Evolutionary conservation across 129 eudicot species (phyloP).

Genomic region (Oenanthe sinensis): DNA sequence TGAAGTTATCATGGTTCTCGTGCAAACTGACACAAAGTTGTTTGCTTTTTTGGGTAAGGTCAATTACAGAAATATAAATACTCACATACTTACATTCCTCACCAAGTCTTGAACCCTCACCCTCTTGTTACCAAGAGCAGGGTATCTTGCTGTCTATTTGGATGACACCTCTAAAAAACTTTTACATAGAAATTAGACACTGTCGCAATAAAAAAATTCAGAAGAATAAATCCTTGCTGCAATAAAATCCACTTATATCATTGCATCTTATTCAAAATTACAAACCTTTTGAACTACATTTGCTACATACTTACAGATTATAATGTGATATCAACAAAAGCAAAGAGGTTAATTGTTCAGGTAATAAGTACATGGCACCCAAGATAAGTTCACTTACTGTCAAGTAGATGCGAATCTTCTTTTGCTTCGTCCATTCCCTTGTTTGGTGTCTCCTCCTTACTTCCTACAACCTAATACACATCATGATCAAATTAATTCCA

Average conservation of each 20-base stretch:
- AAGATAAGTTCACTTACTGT: conserved; percentile 45
- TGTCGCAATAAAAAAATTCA: conserved; percentile 19
- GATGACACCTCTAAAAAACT: conserved; percentile 36
- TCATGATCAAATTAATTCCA: background rate
- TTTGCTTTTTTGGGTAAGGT: conserved; percentile 38
- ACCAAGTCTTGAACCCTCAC: background rate
- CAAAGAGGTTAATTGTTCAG: background rate
- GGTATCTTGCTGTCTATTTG: conserved; percentile 33
- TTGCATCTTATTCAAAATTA: conserved; percentile 3
- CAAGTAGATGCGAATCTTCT: conserved; percentile 35
- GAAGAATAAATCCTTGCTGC: background rate
- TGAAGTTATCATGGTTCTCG: conserved; percentile 22
- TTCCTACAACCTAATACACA: conserved; percentile 36
- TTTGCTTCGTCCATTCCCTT: conserved; percentile 22
- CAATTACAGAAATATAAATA: background rate
- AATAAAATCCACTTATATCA: background rate
- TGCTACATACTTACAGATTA: background rate
- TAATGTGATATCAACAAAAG: background rate
- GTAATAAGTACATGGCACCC: conserved; percentile 1
- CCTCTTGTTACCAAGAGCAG: background rate
- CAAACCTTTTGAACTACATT: background rate
- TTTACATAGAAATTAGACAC: conserved; percentile 39
- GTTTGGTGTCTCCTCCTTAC: conserved; percentile 36
- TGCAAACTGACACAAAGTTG: conserved; percentile 20
- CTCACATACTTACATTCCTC: conserved; percentile 19